Evolutionary conservation across 306 rosid genomes (phyloP).

Genomic region (Adenanthera pavonina): DNA sequence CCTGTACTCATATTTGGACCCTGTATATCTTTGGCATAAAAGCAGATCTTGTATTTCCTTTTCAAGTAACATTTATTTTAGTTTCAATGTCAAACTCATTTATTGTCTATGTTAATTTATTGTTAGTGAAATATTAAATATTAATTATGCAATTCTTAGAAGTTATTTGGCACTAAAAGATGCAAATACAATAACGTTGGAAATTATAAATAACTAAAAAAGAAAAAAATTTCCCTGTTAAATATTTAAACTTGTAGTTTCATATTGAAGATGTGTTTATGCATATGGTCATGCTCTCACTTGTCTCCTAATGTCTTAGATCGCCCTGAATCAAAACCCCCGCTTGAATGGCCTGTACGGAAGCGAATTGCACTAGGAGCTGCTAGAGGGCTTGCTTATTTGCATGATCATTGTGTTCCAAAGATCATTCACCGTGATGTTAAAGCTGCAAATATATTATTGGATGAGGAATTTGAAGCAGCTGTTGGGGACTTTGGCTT

Average conservation of each 20-base stretch:
- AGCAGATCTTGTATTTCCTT: not conserved
- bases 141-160: too few relatives aligned
- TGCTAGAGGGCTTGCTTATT: constrained; percentile 42
- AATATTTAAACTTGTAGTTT: not conserved
- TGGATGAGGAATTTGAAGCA: constrained; percentile 36
- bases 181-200: too few relatives aligned
- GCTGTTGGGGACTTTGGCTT: constrained; percentile 42
- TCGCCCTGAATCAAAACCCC: constrained; percentile 1
- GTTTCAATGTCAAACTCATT: not conserved
- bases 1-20: not conserved
- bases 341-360: constrained; percentile 25
- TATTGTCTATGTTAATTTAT: not conserved
- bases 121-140: not conserved
- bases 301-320: constrained; percentile 18
- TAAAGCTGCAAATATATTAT: constrained; percentile 37
- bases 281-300: not conserved
- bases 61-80: not conserved
- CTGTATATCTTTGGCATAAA: not conserved
- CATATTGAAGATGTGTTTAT: not conserved
- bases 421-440: constrained; percentile 38
- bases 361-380: constrained; percentile 28
- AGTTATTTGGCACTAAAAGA: too few relatives aligned
- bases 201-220: too few relatives aligned
- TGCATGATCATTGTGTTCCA: constrained; percentile 33
- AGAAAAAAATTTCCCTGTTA: too few relatives aligned